These are phyloP conservation scores for Xerocomus nothofagi DNA, from an alignment of 1,284 basidiomycete species.

Conservation along the genomic window DNA sequence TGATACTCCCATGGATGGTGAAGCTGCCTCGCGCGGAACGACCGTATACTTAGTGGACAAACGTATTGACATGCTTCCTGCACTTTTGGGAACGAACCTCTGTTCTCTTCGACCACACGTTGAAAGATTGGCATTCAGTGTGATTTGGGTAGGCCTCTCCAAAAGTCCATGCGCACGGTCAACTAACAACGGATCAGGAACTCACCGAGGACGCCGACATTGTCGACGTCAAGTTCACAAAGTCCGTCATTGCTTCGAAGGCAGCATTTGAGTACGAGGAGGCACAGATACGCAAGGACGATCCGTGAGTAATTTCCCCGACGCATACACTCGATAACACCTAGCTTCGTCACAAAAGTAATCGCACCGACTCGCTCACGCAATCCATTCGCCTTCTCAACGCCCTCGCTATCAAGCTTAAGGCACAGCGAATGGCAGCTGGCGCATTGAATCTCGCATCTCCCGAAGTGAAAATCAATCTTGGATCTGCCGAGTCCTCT, in stretches of 20 bases:
- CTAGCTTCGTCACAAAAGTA: constrained; percentile 41
- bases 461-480: constrained; percentile 95
- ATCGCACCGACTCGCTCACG: constrained; percentile 82
- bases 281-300: constrained; percentile 93
- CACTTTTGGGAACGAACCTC: constrained; percentile 92
- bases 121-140: constrained; percentile 93
- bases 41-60: constrained; percentile 99
- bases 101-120: constrained; percentile 94
- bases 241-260: constrained; percentile 96
- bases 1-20: constrained; percentile 95
- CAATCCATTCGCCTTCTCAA: constrained; percentile 90
- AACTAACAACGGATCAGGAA: constrained; percentile 55
- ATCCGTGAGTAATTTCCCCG: constrained; percentile 57
- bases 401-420: constrained; percentile 83
- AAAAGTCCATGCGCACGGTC: not conserved
- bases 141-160: constrained; percentile 79
- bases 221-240: constrained; percentile 88
- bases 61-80: constrained; percentile 98
- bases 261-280: constrained; percentile 98
- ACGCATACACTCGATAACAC: too few relatives aligned
- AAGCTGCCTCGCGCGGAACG: constrained; percentile 93
- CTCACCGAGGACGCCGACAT: constrained; percentile 85
- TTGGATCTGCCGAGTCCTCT: constrained; percentile 89
- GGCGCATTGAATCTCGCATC: constrained; percentile 97
- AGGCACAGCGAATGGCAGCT: constrained; percentile 84